A percentile compares a stretch with the other conserved stretches of the same genome.
These are phyloP conservation scores for Dalechampia spathulata DNA, from an alignment of 441 rosid genomes.

Conservation along the genomic window DNA sequence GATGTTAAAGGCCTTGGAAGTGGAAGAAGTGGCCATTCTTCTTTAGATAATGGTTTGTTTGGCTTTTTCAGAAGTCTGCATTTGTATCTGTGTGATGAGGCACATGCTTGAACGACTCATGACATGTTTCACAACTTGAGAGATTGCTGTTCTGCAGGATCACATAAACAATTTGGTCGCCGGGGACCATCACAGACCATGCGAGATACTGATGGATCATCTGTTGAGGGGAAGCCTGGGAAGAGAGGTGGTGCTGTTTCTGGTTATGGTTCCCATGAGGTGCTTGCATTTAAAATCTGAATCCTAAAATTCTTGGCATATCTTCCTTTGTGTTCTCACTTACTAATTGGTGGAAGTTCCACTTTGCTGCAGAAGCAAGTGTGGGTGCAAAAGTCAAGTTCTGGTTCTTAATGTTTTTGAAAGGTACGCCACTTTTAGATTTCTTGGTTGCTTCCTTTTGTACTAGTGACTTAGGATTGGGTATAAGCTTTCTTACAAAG, in stretches of 20 bases:
- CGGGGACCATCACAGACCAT: constrained; percentile 32
- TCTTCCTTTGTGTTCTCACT: background rate
- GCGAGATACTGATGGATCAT: constrained; percentile 40
- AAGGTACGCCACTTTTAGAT: constrained; percentile 19
- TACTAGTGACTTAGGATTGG: background rate
- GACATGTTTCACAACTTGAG: background rate
- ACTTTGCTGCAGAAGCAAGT: constrained; percentile 56
- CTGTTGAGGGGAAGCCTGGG: constrained; percentile 44
- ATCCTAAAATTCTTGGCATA: background rate
- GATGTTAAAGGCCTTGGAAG: constrained; percentile 26
- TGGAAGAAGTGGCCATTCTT: constrained; percentile 29
- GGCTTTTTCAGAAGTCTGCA: background rate
- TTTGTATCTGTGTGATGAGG: background rate
- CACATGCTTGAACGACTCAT: background rate
- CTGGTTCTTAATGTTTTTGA: constrained; percentile 43
- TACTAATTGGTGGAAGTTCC: constrained; percentile 1
- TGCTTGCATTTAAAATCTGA: constrained; percentile 17
- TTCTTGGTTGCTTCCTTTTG: background rate
- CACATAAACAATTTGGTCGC: constrained; percentile 47
- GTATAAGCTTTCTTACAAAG: no score
- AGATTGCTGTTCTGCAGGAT: constrained; percentile 34
- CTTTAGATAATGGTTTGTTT: constrained; percentile 41
- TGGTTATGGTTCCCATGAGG: constrained; percentile 59
- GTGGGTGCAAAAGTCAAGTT: constrained; percentile 71
- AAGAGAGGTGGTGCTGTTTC: constrained; percentile 52